Evolutionary conservation across 148 eudicot species (phyloP).

Genomic region (Agrostemma githago): DNA sequence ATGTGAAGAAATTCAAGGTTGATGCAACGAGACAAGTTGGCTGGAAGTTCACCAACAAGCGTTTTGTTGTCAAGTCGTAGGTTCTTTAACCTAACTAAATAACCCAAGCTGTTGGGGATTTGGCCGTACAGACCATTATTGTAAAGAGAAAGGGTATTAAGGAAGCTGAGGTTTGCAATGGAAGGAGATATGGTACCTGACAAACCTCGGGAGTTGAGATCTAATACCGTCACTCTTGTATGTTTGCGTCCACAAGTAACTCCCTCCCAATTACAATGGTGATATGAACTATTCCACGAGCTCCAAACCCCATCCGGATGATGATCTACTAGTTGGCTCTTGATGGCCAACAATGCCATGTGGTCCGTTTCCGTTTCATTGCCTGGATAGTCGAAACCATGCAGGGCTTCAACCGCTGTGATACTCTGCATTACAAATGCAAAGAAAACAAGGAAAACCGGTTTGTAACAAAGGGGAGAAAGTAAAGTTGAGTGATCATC

Average conservation of each 20-base stretch:
- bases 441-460: too few relatives aligned
- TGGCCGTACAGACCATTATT: too few relatives aligned
- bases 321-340: constrained; percentile 19
- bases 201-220: constrained; percentile 7
- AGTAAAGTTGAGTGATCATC: not conserved
- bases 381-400: constrained; percentile 1
- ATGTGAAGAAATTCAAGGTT: constrained; percentile 13
- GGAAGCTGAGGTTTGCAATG: too few relatives aligned
- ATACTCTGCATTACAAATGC: too few relatives aligned
- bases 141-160: too few relatives aligned
- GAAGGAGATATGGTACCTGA: too few relatives aligned
- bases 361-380: constrained; percentile 13
- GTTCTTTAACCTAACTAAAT: too few relatives aligned
- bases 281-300: constrained; percentile 42
- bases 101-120: too few relatives aligned
- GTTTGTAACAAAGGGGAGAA: not conserved
- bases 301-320: constrained; percentile 4
- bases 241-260: constrained; percentile 25
- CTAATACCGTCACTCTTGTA: constrained; percentile 25
- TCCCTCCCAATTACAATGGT: constrained; percentile 41
- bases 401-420: too few relatives aligned
- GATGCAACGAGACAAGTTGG: constrained; percentile 24
- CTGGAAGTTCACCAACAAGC: constrained; percentile 31
- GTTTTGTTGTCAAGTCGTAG: too few relatives aligned
- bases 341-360: constrained; percentile 37